These are phyloP conservation scores for Trichoderma oligosporum DNA, from an alignment of 2,329 filamentous ascomycete species.

Conservation along the genomic window DNA sequence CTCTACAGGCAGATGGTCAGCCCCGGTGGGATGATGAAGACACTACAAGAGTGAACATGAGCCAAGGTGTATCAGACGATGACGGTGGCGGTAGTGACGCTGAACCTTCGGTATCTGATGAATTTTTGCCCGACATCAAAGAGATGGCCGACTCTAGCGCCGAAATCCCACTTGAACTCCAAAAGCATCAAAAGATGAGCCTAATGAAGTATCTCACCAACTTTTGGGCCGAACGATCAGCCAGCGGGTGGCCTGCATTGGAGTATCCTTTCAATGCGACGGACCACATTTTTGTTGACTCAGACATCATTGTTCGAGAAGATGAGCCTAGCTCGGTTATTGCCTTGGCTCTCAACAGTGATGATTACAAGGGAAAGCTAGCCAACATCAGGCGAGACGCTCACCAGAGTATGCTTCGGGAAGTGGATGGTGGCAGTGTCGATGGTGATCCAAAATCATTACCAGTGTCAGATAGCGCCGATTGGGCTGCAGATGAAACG, in stretches of 20 bases:
- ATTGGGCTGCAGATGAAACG: slow-evolving; percentile 54
- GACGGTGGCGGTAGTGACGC: slow-evolving; percentile 67
- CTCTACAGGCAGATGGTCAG: slow-evolving; percentile 25
- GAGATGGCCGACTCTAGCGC: slow-evolving; percentile 60
- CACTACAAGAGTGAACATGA: slow-evolving; percentile 29
- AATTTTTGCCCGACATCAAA: slow-evolving; percentile 61
- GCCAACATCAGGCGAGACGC: slow-evolving; percentile 58
- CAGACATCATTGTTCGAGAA: slow-evolving; percentile 93
- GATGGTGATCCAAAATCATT: slow-evolving; percentile 30
- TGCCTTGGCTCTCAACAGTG: slow-evolving; percentile 82
- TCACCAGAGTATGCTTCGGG: slow-evolving; percentile 40
- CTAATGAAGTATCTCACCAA: slow-evolving; percentile 94
- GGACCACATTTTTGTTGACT: slow-evolving; percentile 95
- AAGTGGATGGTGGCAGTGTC: slow-evolving; percentile 30
- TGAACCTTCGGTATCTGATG: slow-evolving; percentile 65
- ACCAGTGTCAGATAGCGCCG: slow-evolving; percentile 35
- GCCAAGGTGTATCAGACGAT: slow-evolving; percentile 62
- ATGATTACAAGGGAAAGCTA: slow-evolving; percentile 81
- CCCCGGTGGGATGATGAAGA: slow-evolving; percentile 30
- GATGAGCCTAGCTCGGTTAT: slow-evolving; percentile 97
- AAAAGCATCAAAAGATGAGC: slow-evolving; percentile 88
- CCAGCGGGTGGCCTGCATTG: slow-evolving; percentile 86
- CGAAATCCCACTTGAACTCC: slow-evolving; percentile 68
- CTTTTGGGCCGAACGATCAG: slow-evolving; percentile 97
- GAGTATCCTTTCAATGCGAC: slow-evolving; percentile 86